Percentiles rank a stretch among this genome's conserved stretches.
Evolutionary conservation across 345 rosid genomes (phyloP).

Genomic region (Atalantia buxifolia): DNA sequence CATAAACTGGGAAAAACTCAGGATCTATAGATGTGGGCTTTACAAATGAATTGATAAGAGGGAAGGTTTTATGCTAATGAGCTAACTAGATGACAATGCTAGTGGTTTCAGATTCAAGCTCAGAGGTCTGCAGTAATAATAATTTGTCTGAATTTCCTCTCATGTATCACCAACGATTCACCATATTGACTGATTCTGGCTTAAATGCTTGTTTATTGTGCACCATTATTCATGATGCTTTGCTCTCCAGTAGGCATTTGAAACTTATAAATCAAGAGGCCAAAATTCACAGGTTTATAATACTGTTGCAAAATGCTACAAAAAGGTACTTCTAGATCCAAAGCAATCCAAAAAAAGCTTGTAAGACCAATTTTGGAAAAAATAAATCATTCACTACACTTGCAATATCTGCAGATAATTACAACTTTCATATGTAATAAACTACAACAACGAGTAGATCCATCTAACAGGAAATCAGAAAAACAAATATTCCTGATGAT

Average conservation of each 20-base stretch:
- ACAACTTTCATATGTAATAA: background rate
- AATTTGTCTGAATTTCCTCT: background rate
- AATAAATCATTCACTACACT: background rate
- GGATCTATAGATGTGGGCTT: background rate
- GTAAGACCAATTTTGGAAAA: background rate
- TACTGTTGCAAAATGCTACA: background rate
- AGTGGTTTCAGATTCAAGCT: background rate
- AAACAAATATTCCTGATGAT: background rate
- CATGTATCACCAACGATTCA: background rate
- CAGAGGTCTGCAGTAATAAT: background rate
- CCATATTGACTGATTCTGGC: background rate
- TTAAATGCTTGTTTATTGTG: background rate
- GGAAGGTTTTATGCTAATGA: background rate
- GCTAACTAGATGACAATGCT: background rate
- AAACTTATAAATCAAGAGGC: background rate
- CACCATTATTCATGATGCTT: background rate
- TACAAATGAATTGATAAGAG: background rate
- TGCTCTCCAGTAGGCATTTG: background rate
- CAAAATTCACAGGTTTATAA: background rate
- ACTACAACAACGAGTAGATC: background rate
- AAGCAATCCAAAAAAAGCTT: background rate
- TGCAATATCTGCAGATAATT: background rate
- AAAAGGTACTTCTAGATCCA: background rate
- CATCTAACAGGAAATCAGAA: background rate
- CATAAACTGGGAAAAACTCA: background rate